phyloP scores from a whole-genome alignment of 148 eudicot genomes.

The Polygonum maritimum region DNA sequence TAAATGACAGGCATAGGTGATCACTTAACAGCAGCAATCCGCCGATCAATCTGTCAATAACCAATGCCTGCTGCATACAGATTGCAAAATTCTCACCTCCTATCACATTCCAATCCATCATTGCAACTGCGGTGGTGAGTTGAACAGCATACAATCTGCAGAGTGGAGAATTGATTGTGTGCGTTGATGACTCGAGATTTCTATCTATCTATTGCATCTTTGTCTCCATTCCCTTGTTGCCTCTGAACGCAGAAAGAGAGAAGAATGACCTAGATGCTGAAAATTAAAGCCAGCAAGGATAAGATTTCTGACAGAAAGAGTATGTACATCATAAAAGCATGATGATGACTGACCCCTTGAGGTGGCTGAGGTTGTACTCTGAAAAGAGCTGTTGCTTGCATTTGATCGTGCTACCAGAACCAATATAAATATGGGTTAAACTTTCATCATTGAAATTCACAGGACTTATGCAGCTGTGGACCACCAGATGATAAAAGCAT shows the following conservation, averaged over 20 bases:
- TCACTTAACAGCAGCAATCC: not conserved
- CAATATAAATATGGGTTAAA: not conserved
- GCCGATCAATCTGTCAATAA: not conserved
- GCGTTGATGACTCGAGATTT: not conserved
- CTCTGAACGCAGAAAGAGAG: constrained; percentile 42
- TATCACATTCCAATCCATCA: constrained; percentile 5
- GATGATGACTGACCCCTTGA: constrained; percentile 45
- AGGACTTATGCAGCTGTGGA: not conserved
- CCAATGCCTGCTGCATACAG: constrained; percentile 5
- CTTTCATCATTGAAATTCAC: not conserved
- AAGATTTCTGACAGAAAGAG: not conserved
- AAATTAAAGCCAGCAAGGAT: not conserved
- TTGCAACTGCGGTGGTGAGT: not conserved
- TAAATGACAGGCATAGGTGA: not conserved
- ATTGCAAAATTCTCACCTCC: not conserved
- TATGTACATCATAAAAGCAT: not conserved
- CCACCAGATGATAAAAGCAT: not conserved
- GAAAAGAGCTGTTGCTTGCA: constrained; percentile 34
- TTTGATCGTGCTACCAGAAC: constrained; percentile 46
- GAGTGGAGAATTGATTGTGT: not conserved
- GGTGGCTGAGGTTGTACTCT: constrained; percentile 30
- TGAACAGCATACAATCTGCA: not conserved
- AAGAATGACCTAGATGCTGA: constrained; percentile 43
- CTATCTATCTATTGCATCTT: not conserved
- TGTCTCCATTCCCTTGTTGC: constrained; percentile 28